These are phyloP conservation scores for Maudiozyma turicensis DNA, from an alignment of 805 yeast genomes.

Conservation along the genomic window DNA sequence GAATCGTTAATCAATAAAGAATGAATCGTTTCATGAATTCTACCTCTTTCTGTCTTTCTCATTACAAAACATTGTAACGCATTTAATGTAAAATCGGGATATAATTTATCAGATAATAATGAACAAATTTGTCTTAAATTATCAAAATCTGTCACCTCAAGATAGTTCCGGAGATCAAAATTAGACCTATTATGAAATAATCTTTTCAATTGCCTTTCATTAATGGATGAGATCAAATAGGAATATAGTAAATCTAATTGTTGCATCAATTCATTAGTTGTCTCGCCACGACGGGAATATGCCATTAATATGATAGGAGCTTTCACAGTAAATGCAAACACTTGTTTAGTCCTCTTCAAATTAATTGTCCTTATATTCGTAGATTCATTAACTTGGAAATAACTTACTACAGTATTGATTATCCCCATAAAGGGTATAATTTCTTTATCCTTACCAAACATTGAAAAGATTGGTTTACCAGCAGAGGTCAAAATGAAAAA, in stretches of 20 bases:
- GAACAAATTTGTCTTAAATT: conserved; percentile 58
- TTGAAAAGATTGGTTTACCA: conserved; percentile 79
- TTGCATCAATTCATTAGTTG: conserved; percentile 39
- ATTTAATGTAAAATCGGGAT: conserved; percentile 53
- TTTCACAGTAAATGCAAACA: conserved; percentile 49
- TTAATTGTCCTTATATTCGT: conserved; percentile 39
- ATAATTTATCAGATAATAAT: conserved; percentile 39
- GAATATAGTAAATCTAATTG: conserved; percentile 70
- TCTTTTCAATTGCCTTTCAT: conserved; percentile 65
- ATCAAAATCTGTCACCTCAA: conserved; percentile 65
- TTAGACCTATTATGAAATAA: conserved; percentile 65
- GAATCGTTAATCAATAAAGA: conserved; percentile 15
- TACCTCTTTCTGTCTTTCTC: conserved; percentile 45
- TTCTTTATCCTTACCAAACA: conserved; percentile 58
- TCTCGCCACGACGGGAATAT: conserved; percentile 47
- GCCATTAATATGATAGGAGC: conserved; percentile 70
- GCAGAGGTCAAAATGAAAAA: conserved; percentile 73
- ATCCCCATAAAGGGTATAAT: conserved; percentile 68
- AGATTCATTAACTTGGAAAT: conserved; percentile 41
- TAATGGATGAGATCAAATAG: conserved; percentile 69
- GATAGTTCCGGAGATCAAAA: conserved; percentile 67
- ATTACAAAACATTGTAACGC: conserved; percentile 58
- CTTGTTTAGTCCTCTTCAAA: conserved; percentile 6
- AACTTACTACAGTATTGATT: conserved; percentile 67
- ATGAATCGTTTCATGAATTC: conserved; percentile 31